Evolutionary conservation across 768 basidiomycete species (phyloP), one percentile per base, ranked within the genome.

Genomic region (Chiua virens): DNA sequence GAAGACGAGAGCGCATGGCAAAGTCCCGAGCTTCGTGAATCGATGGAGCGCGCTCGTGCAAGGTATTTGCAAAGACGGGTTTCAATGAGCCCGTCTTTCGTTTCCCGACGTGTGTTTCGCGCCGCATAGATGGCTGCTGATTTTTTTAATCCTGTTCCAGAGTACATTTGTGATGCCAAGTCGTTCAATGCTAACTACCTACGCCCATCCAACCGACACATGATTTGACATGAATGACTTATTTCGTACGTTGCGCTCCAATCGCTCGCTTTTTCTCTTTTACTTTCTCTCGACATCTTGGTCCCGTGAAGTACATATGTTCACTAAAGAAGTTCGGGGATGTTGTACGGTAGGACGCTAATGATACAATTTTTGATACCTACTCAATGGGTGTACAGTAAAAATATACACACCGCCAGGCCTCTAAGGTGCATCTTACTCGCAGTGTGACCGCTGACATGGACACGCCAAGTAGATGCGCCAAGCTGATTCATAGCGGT

Each of bases 31-130:
- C 62, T 91, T 35, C 75, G 79, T 49, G 84, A 86, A 69, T 79
- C 77, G 23, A 91, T 90, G 88, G 82, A 82, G 67, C 72, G 74
- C 8, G 88, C 88, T 9, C 72, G 88, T 27, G 79, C 77, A 6
- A 55, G 42, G 27, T 59, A 59, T 30, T 20, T 58, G 44, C 58
- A 64, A 44, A 64, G 52, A 42, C 50, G 50, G 22, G 40, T 36
- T n/a, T 43, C 45, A 54, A 50, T 65, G 32, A 65, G 8, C 25
- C 10, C 9, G 28, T 2, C 28, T 10, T 30, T 10, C 34, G 0
- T 30, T 6, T 28, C 50, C 18, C 17, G 8, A 27, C 28, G 9
- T 46, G 14, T 37, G 13, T 35, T 45, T 48, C 44, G n/a, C 23
- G 17, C 21, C 35, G 1, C 21, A 2, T 44, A 17, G 3, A 15